A percentile compares a stretch with the other conserved stretches of the same genome.
Evolutionary conservation across 2,329 filamentous ascomycete species (phyloP).

Genomic region (Zasmidium cellare): DNA sequence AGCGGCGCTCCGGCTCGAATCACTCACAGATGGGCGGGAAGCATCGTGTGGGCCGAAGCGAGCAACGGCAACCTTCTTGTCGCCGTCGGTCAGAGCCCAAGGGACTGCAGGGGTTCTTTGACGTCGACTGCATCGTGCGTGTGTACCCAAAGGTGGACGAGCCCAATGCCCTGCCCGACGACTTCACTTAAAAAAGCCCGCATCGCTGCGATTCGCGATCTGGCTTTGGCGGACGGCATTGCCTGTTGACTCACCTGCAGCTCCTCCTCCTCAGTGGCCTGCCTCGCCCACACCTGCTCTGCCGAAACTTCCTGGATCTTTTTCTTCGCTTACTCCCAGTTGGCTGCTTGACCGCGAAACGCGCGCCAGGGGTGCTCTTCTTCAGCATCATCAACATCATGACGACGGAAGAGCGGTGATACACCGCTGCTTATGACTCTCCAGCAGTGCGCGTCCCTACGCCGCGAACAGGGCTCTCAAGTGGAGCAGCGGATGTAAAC

Average conservation of each 20-base stretch:
- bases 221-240: neutral
- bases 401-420: neutral
- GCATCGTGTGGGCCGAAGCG: neutral
- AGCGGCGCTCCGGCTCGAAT: neutral
- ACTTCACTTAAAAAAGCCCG: neutral
- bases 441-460: neutral
- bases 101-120: neutral
- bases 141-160: slow-evolving; percentile 4
- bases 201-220: slow-evolving; percentile 1
- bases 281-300: neutral
- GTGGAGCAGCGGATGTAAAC: neutral
- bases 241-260: slow-evolving; percentile 4
- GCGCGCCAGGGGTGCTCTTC: neutral
- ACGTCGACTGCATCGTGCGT: neutral
- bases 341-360: neutral
- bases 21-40: neutral
- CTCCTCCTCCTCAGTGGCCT: neutral
- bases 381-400: neutral
- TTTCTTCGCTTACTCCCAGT: neutral
- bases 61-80: neutral
- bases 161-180: neutral
- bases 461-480: neutral
- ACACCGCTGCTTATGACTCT: neutral
- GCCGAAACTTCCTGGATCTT: neutral
- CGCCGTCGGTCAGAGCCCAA: neutral